phyloP scores from a whole-genome alignment of 2,329 filamentous ascomycete genomes.

The Aspergillus puulaauensis region DNA sequence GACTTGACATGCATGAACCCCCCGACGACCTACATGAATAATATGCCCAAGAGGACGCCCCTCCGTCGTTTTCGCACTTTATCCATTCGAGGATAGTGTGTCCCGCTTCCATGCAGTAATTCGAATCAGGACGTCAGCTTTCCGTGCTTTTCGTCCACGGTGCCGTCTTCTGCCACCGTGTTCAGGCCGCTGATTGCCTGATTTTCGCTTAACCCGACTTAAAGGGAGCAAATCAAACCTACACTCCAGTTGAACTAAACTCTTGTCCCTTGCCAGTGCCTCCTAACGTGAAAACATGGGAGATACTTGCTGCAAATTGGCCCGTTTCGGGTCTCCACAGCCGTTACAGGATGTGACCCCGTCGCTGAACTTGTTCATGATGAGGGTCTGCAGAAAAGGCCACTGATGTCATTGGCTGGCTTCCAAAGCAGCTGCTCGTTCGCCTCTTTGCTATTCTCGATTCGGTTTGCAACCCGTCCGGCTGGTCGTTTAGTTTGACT shows the following conservation, averaged over 20 bases:
- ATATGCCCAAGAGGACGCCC: neutral
- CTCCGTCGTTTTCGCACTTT: neutral
- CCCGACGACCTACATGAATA: slow-evolving; percentile 14
- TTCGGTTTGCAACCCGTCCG: slow-evolving; percentile 12
- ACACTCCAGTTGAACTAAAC: neutral
- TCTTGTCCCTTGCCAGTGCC: neutral
- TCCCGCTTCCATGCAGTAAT: slow-evolving; percentile 5
- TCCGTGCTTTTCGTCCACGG: neutral
- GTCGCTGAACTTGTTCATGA: slow-evolving; percentile 7
- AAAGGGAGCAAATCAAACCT: neutral
- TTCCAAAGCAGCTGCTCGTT: slow-evolving; percentile 10
- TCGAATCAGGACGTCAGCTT: slow-evolving; percentile 1
- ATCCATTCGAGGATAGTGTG: slow-evolving; percentile 5
- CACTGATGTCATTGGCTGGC: slow-evolving; percentile 15
- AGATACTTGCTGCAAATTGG: neutral
- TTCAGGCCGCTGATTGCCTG: neutral
- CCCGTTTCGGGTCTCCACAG: slow-evolving; percentile 13
- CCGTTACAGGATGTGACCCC: slow-evolving; percentile 10
- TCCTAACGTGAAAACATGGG: neutral
- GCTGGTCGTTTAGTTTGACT: slow-evolving; percentile 10
- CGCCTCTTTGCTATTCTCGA: slow-evolving; percentile 16
- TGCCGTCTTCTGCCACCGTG: neutral
- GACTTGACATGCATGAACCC: slow-evolving; percentile 23
- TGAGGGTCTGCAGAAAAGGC: slow-evolving; percentile 1
- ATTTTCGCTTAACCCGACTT: neutral